Evolutionary conservation across 192 early-diverging fungal species (phyloP).

Genomic region (Allomyces macrogynus): DNA sequence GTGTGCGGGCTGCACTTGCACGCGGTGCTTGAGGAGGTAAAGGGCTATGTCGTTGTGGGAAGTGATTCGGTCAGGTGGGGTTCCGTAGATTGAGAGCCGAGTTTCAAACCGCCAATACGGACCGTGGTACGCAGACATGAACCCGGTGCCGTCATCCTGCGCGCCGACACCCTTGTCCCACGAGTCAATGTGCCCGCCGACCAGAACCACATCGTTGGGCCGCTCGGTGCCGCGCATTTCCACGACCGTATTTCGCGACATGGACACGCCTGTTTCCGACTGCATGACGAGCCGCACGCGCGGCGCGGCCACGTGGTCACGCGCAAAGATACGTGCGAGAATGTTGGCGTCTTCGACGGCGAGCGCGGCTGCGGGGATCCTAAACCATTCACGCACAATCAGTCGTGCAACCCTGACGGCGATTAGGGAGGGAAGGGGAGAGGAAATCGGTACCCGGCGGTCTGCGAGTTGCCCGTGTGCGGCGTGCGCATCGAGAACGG

Average conservation of each 20-base stretch:
- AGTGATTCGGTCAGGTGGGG: too few species aligned
- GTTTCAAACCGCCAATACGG: too few species aligned
- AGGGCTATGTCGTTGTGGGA: conserved; percentile 10
- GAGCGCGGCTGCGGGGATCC: conserved; percentile 31
- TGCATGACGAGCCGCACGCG: conserved; percentile 27
- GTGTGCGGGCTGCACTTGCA: conserved; percentile 16
- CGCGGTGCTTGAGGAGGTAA: conserved; percentile 14
- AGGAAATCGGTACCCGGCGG: conserved; percentile 4
- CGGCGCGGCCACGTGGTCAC: conserved; percentile 17
- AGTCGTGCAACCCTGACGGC: too few species aligned
- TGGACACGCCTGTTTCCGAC: conserved; percentile 10
- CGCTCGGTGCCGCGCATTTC: conserved; percentile 25
- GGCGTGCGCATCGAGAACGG: conserved; percentile 19
- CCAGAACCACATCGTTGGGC: conserved; percentile 25
- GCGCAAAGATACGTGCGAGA: conserved; percentile 21
- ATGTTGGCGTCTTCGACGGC: conserved; percentile 30
- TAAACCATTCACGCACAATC: neutral
- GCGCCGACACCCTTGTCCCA: conserved; percentile 33
- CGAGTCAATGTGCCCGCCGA: conserved; percentile 36
- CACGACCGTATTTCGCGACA: conserved; percentile 30
- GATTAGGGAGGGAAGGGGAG: too few species aligned
- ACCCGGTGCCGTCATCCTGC: conserved; percentile 36
- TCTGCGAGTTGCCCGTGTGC: conserved; percentile 29
- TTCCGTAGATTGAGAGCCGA: too few species aligned
- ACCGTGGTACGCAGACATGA: conserved; percentile 23